Evolutionary conservation across 352 stramenopile genomes (phyloP), one percentile per base, ranked within the genome.

Genomic region (Phytophthora pinifolia): DNA sequence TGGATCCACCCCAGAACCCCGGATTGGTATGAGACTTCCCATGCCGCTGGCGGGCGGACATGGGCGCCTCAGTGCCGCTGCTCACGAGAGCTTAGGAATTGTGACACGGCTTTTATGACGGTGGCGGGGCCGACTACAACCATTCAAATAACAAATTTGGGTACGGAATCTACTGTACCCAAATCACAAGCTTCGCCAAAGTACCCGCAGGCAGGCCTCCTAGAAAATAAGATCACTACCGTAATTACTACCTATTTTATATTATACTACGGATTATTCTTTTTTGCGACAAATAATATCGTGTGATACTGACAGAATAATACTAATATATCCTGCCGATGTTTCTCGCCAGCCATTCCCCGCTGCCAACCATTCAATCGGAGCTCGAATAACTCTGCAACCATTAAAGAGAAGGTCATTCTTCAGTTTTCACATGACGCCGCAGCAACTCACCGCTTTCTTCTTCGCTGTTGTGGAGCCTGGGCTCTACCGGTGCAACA

Each of bases 401-500:
- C 41, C 27, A 31, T 35, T 17, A 29, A 30, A 31, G 20, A 31
- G 13, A 47, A 35, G 25, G 5, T 47, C 25, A 47, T 35, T 47
- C 25, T 47, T 47, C 12, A 47, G n/a, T 33, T 47, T 12, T 3
- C 12, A 9, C 41, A 54, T 54, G 46, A 18, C 32, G 15, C 36
- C 18, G 22, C 34, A 44, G 20, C 46, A 54, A 30, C 27, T 60
- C 42, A 25, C 34, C 38, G 15, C 50, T 12, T 66, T 63, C 42
- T 59, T 67, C 35, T 68, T 46, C 43, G 48, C 46, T 33, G 5
- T 9, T 12, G n/a, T 43, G 13, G 36, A 59, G 13, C 32, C 52
- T n/a, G 59, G 39, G 10, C n/a, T 48, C 18, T 58, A 52, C 32
- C 20, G 53, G 8, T 59, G 53, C 43, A 68, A 64, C 31, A 59